These are phyloP conservation scores for Cerioporus squamosus DNA, from an alignment of 1,284 basidiomycete species.

Conservation along the genomic window DNA sequence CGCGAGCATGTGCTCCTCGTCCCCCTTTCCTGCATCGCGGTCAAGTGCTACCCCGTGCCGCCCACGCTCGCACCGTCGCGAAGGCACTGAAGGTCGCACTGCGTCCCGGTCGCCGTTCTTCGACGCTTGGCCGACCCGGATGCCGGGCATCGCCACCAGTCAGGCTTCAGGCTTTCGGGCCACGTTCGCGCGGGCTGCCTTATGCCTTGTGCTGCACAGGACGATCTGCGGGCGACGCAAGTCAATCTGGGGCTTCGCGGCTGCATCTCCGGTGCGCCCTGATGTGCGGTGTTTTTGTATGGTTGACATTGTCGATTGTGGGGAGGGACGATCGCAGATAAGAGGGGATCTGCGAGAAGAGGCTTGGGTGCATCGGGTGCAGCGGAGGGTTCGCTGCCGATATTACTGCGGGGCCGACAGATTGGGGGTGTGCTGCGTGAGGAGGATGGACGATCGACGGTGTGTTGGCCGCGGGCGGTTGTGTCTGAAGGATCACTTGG, in stretches of 20 bases:
- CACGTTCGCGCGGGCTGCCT: not conserved
- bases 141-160: not conserved
- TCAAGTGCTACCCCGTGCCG: not conserved
- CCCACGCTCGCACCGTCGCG: not conserved
- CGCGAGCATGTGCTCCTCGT: not conserved
- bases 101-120: too few relatives aligned
- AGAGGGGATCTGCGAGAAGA: constrained; percentile 7
- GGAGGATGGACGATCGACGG: too few relatives aligned
- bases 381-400: not conserved
- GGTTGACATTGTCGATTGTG: not conserved
- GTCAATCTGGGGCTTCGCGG: constrained; percentile 14
- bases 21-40: not conserved
- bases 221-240: constrained; percentile 1
- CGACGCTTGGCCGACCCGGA: not conserved
- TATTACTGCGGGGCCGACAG: not conserved
- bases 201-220: not conserved
- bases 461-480: too few relatives aligned
- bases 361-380: too few relatives aligned
- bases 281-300: constrained; percentile 2
- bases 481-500: too few relatives aligned
- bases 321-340: constrained; percentile 12
- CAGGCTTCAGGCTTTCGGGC: not conserved
- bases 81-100: too few relatives aligned
- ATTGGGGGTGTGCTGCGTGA: too few relatives aligned
- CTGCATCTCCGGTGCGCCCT: constrained; percentile 6